Evolutionary conservation across 2,329 filamentous ascomycete species (phyloP).

Genomic region (Hypoxylon sp.): DNA sequence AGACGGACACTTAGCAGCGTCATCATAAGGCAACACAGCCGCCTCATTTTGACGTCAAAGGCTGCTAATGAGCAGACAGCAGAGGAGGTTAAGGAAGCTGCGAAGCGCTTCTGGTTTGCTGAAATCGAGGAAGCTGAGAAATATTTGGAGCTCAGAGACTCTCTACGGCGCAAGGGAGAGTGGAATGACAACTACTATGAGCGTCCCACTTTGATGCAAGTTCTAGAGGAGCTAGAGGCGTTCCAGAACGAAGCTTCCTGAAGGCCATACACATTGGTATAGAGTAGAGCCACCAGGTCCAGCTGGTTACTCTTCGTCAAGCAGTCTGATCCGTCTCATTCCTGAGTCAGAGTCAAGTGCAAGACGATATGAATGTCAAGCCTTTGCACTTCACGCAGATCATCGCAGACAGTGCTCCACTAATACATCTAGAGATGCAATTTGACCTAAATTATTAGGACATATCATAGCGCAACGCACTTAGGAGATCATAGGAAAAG

Average conservation of each 20-base stretch:
- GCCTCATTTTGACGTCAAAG: conserved; percentile 60
- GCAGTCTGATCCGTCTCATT: background rate
- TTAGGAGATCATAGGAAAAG: background rate
- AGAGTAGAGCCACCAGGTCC: conserved; percentile 1
- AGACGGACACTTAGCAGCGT: conserved; percentile 61
- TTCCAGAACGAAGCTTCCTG: conserved; percentile 39
- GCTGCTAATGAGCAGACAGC: conserved; percentile 55
- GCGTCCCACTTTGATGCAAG: conserved; percentile 63
- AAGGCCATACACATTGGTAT: background rate
- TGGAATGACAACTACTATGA: conserved; percentile 68
- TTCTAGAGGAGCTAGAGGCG: conserved; percentile 54
- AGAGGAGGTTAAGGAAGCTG: conserved; percentile 54
- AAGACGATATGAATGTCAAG: conserved; percentile 13
- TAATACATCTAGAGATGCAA: conserved; percentile 7
- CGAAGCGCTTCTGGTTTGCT: conserved; percentile 63
- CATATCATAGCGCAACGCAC: conserved; percentile 6
- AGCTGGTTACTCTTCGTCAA: background rate
- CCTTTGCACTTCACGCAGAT: conserved; percentile 7
- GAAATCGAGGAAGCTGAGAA: conserved; percentile 65
- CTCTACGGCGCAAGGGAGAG: conserved; percentile 56
- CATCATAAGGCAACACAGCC: conserved; percentile 62
- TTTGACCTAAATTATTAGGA: background rate
- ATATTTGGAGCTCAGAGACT: conserved; percentile 61
- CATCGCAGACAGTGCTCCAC: conserved; percentile 6
- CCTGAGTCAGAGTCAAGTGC: conserved; percentile 7